Evolutionary conservation across 2,329 filamentous ascomycete genomes (phyloP), one percentile per base, ranked within the genome.

Genomic region (Diplocarpon mali): DNA sequence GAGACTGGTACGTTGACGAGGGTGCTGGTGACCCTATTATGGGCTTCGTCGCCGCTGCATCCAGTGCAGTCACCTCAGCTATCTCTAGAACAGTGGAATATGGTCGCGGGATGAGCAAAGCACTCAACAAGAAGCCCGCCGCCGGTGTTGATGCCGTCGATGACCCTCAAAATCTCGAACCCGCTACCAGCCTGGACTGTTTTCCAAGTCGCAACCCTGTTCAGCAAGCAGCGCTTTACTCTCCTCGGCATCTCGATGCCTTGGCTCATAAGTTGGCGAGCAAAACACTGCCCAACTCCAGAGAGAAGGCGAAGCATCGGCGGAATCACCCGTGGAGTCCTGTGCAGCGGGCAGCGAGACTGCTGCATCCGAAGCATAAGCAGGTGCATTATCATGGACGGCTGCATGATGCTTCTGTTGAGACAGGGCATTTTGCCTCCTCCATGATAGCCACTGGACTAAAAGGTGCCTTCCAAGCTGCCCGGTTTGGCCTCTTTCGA

Each of bases 1-100:
- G 53, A 40, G 53, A 58, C 41, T 57, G 56, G 56, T 58, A 56
- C 31, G 45, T 55, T 28, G 53, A 55, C 17, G 56, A 55, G 52
- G 54, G 54, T 20, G 51, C 54, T 10, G 46, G 43, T 11, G 49
- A 50, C 10, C 54, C 56, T 2, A 11, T 54, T 6, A 16, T 42
- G 1, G 55, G 48, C 2, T 35, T 39, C 13, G 28, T 57, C 3
- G 53, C 52, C 11, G 48, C 47, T 11, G 50, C 46, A 7, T 55
- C 55, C 4, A 48, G 48, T 8, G 47, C 52, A 15, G 35, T 49
- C 4, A 48, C 47, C n/a, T 41, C 35, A 17, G 14, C 47, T 8
- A 32, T 51, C 11, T 32, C 38, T 13, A 39, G 20, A 2, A 31
- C 51, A 1, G 14, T 43, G n/a, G 44, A 52, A 10, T 57, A 56